Evolutionary conservation across 371 early-diverging fungal genomes (phyloP).

Genomic region (Chytridium lagenaria): DNA sequence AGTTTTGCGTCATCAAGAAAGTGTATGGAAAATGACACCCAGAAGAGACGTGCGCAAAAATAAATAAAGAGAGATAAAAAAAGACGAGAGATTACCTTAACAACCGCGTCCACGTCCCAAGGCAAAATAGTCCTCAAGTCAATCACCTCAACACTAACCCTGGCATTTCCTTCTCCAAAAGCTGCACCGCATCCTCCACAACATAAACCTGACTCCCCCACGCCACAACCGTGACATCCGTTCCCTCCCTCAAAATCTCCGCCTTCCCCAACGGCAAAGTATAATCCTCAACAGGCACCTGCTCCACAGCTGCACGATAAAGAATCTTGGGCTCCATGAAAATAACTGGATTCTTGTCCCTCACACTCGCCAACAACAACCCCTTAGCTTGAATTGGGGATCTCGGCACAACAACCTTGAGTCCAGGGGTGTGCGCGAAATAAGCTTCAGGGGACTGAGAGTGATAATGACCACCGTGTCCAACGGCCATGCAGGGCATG

Average conservation of each 20-base stretch:
- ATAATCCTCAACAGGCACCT: slow-evolving; percentile 94
- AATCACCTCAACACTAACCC: slow-evolving; percentile 91
- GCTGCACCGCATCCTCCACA: slow-evolving; percentile 86
- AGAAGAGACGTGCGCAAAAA: slow-evolving; percentile 1
- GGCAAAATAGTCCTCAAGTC: slow-evolving; percentile 93
- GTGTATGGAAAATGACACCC: background rate
- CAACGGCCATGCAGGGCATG: slow-evolving; percentile 94
- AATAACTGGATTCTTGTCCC: slow-evolving; percentile 93
- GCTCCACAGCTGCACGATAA: slow-evolving; percentile 95
- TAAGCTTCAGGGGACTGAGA: slow-evolving; percentile 95
- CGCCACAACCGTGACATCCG: slow-evolving; percentile 91
- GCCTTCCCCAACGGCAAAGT: slow-evolving; percentile 93
- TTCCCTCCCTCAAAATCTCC: slow-evolving; percentile 85
- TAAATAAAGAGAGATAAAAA: slow-evolving; percentile 2
- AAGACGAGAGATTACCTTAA: slow-evolving; percentile 52
- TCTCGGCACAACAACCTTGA: slow-evolving; percentile 94
- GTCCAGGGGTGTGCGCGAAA: slow-evolving; percentile 95
- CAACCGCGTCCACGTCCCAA: slow-evolving; percentile 94
- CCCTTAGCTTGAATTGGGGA: slow-evolving; percentile 97
- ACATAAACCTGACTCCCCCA: slow-evolving; percentile 95
- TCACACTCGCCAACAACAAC: slow-evolving; percentile 87
- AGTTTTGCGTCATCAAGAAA: background rate
- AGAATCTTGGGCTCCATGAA: slow-evolving; percentile 98
- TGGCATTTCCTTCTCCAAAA: slow-evolving; percentile 90
- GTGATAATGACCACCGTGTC: slow-evolving; percentile 97